These are phyloP conservation scores for Colletotrichum tropicicola DNA, from an alignment of 2,329 filamentous ascomycete species.

Conservation along the genomic window DNA sequence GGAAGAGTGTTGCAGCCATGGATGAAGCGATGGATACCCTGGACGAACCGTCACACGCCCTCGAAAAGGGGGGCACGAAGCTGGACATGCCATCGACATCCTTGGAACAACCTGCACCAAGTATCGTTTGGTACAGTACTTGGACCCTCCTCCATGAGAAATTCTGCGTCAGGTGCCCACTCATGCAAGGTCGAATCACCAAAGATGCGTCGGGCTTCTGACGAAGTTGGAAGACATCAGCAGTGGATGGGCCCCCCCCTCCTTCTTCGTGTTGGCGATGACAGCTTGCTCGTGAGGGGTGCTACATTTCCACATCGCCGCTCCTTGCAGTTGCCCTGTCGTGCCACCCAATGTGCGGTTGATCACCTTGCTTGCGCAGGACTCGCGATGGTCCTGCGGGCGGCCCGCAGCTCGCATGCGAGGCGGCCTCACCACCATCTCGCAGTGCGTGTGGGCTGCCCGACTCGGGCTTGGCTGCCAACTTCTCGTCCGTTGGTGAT, in stretches of 20 bases:
- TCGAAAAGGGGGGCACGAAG: background rate
- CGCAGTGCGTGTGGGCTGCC: background rate
- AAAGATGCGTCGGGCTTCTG: slow-evolving; percentile 4
- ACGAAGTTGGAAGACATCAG: background rate
- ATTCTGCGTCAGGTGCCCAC: slow-evolving; percentile 9
- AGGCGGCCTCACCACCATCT: slow-evolving; percentile 3
- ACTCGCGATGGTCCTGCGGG: background rate
- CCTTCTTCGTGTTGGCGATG: slow-evolving; percentile 12
- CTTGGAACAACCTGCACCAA: background rate
- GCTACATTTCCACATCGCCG: background rate
- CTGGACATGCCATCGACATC: background rate
- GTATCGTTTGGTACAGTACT: slow-evolving; percentile 30
- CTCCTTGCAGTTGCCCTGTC: background rate
- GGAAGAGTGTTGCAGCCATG: background rate
- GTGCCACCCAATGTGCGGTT: background rate
- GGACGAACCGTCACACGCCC: background rate
- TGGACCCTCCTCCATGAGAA: slow-evolving; percentile 12
- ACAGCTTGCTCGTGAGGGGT: background rate
- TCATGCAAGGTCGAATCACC: slow-evolving; percentile 27
- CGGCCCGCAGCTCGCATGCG: slow-evolving; percentile 21
- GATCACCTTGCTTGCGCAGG: background rate
- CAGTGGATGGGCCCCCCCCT: too few species aligned
- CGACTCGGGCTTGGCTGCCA: background rate
- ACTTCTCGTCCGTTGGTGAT: background rate
- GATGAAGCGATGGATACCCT: background rate